Conservation (phyloP, 139 green algal species). For the Tetradesmus lagerheimii region DNA sequence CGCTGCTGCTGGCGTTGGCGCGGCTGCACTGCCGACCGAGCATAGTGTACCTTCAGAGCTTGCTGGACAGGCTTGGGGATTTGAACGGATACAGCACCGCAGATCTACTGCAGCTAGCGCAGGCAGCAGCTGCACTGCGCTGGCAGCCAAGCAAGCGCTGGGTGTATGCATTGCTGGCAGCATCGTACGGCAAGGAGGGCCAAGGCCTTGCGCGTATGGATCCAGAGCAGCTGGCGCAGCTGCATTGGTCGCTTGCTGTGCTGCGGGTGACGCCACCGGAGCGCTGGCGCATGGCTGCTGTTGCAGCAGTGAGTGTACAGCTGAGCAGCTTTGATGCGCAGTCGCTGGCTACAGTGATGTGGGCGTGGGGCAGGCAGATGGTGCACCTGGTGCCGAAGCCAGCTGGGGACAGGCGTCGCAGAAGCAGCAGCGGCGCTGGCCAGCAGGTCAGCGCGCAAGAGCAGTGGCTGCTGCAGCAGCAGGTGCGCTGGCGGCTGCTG, state of each 20-base stretch:
- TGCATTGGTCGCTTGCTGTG: conserved; percentile 31
- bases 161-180: not conserved
- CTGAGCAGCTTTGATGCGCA: conserved; percentile 2
- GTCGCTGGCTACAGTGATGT: not conserved
- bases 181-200: not conserved
- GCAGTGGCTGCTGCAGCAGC: conserved; percentile 15
- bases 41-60: conserved; percentile 8
- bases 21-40: conserved; percentile 18
- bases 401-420: not conserved
- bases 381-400: conserved; percentile 5
- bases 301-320: not conserved
- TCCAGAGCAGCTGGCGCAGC: not conserved
- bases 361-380: conserved; percentile 10
- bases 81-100: not conserved
- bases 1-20: conserved; percentile 21
- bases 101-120: conserved; percentile 8
- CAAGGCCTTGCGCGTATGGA: not conserved
- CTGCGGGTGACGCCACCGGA: not conserved
- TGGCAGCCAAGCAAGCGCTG: conserved; percentile 23
- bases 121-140: conserved; percentile 22
- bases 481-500: not conserved
- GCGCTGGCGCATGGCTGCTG: not conserved
- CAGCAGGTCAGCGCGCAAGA: not conserved
- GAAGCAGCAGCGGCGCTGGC: not conserved
- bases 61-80: conserved; percentile 8